Evolutionary conservation across 306 rosid genomes (phyloP), one percentile per base, ranked within the genome.

Genomic region (Glycine tomentella): DNA sequence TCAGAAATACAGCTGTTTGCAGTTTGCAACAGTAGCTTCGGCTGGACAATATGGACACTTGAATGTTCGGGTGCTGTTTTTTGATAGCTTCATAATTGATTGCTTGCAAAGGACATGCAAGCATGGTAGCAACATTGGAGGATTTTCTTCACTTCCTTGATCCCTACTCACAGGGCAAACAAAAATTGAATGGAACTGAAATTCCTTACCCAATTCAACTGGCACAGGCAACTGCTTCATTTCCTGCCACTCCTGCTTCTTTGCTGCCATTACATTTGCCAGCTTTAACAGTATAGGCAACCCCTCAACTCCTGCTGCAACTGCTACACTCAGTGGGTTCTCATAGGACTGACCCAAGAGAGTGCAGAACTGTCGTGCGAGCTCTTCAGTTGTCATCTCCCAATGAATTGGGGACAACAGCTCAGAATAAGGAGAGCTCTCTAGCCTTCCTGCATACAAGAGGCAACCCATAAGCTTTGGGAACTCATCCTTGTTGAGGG

Each of bases 131-230:
- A 91, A 53, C 97, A 91, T 89, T 2, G 98, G 93, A 12, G 95
- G 97, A 89, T 93, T 93, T 83, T 91, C 98, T 8, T 91, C 93
- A 50, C 92, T 91, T 31, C 87, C 85, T 87, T 91, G 97, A 48
- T 93, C 98, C 84, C 95, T 86, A 69, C 95, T 91, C 78, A 93
- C 98, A 3, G 97, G 98, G 88, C 98, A 93, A 33, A 91, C 98
- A 77, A 91, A 91, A 70, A 91, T 88, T 0, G 98, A 93, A 84
- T 93, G 98, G 80, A 91, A 93, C 88, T 91, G 95, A 87, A 91
- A 92, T 78, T 91, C 97, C 80, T 89, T 88, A 13, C 93, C 92
- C 90, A 93, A 76, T 57, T 93, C 98, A 56, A 93, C 87, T 2
- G 98, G 93, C 77, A 91, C 97, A 0, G 98, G 97, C 81, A 91